These are phyloP conservation scores for Periconia digitata DNA, from an alignment of 2,329 filamentous ascomycete genomes.

Conservation along the genomic window DNA sequence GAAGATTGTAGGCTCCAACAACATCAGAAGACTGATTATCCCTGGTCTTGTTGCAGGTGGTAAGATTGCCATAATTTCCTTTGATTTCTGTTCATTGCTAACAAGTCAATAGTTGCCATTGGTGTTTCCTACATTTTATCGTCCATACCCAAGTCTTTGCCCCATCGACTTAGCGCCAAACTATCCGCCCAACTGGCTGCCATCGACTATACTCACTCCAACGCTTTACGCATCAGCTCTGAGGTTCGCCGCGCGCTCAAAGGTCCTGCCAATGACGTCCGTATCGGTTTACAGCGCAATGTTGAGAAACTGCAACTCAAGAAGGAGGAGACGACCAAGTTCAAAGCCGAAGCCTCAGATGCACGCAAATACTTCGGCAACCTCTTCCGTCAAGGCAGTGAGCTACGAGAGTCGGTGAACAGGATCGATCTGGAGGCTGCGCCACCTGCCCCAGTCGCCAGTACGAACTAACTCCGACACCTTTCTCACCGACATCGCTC, in stretches of 20 bases:
- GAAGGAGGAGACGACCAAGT: slow-evolving; percentile 80
- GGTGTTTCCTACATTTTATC: slow-evolving; percentile 79
- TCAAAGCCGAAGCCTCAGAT: slow-evolving; percentile 79
- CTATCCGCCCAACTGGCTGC: slow-evolving; percentile 76
- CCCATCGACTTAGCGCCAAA: slow-evolving; percentile 80
- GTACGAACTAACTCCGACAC: too few species aligned
- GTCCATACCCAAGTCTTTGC: slow-evolving; percentile 86
- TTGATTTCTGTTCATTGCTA: slow-evolving; percentile 5
- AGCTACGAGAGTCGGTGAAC: slow-evolving; percentile 53
- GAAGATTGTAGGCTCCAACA: slow-evolving; percentile 79
- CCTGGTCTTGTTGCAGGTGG: slow-evolving; percentile 78
- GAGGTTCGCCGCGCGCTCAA: slow-evolving; percentile 89
- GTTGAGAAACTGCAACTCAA: slow-evolving; percentile 79
- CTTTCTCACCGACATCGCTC: too few species aligned
- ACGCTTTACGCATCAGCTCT: slow-evolving; percentile 78
- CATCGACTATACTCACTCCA: slow-evolving; percentile 90
- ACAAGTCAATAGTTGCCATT: slow-evolving; percentile 60
- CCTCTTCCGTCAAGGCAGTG: slow-evolving; percentile 66
- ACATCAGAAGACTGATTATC: slow-evolving; percentile 76
- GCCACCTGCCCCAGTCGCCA: slow-evolving; percentile 46
- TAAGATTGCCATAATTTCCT: slow-evolving; percentile 52
- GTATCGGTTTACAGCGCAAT: slow-evolving; percentile 77
- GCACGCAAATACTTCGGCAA: slow-evolving; percentile 90
- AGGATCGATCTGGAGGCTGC: slow-evolving; percentile 56
- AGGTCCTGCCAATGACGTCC: slow-evolving; percentile 82